A percentile compares a stretch with the other conserved stretches of the same genome.
phyloP scores from a whole-genome alignment of 202 grass and related monocot genomes.

The Panicum virgatum region DNA sequence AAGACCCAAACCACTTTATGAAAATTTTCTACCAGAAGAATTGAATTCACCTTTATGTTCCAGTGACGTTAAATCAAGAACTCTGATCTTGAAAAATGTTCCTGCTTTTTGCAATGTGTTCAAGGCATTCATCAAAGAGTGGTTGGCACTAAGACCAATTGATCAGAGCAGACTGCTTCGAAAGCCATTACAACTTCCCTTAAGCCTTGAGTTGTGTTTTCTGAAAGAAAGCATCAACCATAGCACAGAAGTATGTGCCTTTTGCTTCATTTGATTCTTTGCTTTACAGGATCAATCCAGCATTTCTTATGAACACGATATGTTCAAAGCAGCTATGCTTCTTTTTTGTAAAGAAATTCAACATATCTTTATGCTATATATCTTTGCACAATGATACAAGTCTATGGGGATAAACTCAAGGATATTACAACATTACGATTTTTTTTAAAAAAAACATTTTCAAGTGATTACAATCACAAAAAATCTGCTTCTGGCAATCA shows the following conservation, averaged over 20 bases:
- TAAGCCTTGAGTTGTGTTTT: slow-evolving; percentile 84
- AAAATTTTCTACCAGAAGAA: slow-evolving; percentile 95
- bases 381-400: slow-evolving; percentile 2
- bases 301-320: not conserved
- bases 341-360: slow-evolving; percentile 16
- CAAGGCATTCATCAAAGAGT: slow-evolving; percentile 78
- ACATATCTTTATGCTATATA: not conserved
- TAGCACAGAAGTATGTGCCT: slow-evolving; percentile 49
- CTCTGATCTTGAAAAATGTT: slow-evolving; percentile 59
- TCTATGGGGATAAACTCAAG: slow-evolving; percentile 1
- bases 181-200: slow-evolving; percentile 86
- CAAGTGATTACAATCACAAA: not conserved
- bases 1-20: slow-evolving; percentile 78
- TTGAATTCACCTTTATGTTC: slow-evolving; percentile 52
- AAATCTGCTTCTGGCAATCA: not conserved
- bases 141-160: slow-evolving; percentile 79
- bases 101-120: slow-evolving; percentile 68
- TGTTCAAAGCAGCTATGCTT: slow-evolving; percentile 4
- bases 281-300: not conserved
- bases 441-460: not conserved
- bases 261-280: slow-evolving; percentile 28
- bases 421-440: not conserved
- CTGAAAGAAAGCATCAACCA: slow-evolving; percentile 71
- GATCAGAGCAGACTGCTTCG: slow-evolving; percentile 76
- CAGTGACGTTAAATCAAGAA: slow-evolving; percentile 48